Evolutionary conservation across 2,329 filamentous ascomycete genomes (phyloP).

Genomic region (Nemania diffusa): DNA sequence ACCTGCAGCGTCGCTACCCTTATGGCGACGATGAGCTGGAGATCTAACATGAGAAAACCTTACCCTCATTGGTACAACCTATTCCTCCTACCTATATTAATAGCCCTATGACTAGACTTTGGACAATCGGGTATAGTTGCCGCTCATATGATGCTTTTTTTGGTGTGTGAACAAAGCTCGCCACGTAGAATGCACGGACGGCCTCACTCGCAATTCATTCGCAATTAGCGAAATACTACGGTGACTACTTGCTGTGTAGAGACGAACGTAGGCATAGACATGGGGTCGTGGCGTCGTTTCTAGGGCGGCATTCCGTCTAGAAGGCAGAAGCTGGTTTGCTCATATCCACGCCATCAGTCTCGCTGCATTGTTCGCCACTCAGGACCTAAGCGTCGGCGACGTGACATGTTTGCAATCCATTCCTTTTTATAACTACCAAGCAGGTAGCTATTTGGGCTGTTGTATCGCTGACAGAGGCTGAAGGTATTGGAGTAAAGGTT

Average conservation of each 20-base stretch:
- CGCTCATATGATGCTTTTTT: not conserved
- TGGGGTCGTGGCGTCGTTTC: constrained; percentile 5
- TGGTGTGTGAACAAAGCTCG: not conserved
- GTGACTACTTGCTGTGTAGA: not conserved
- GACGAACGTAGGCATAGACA: not conserved
- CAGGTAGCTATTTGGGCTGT: not conserved
- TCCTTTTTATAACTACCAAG: not conserved
- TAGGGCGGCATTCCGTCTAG: not conserved
- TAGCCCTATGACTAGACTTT: not conserved
- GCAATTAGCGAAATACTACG: not conserved
- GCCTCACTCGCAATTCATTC: not conserved
- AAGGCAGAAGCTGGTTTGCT: not conserved
- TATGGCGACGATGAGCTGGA: not conserved
- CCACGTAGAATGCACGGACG: not conserved
- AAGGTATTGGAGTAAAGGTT: too few species aligned
- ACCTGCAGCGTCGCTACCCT: constrained; percentile 14
- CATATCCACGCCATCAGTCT: not conserved
- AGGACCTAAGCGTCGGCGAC: not conserved
- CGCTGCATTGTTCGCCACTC: constrained; percentile 7
- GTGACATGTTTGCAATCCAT: not conserved
- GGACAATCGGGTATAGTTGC: not conserved
- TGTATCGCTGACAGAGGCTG: not conserved
- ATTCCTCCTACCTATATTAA: not conserved
- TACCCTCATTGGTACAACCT: not conserved
- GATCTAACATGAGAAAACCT: constrained; percentile 2